A percentile compares a stretch with the other conserved stretches of the same genome.
phyloP scores from a whole-genome alignment of 768 basidiomycete genomes.

The Leccinum aurantiacum region DNA sequence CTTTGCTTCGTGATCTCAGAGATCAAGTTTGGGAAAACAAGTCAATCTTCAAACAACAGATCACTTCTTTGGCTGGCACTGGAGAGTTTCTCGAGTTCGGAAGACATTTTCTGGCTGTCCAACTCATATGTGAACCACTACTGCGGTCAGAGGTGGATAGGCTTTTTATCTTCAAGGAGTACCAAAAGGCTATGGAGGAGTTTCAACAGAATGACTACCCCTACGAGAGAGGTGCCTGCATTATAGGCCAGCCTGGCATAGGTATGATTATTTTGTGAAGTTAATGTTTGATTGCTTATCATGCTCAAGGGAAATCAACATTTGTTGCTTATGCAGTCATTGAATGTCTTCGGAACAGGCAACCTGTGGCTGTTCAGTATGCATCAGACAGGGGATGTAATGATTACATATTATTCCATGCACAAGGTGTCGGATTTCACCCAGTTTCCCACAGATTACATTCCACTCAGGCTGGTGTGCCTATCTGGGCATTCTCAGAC shows the following conservation, averaged over 20 bases:
- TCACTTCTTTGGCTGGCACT: not conserved
- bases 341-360: not conserved
- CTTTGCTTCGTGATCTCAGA: not conserved
- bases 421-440: not conserved
- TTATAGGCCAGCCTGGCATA: not conserved
- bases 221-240: not conserved
- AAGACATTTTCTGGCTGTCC: not conserved
- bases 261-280: not conserved
- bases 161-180: not conserved
- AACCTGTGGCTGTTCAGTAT: not conserved
- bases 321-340: conserved; percentile 1
- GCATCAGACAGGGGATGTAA: not conserved
- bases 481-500: not conserved
- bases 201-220: not conserved
- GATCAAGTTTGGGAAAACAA: not conserved
- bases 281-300: not conserved
- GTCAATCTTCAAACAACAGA: not conserved
- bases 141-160: not conserved
- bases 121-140: not conserved
- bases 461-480: no score
- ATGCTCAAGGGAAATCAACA: not conserved
- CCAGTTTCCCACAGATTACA: no score
- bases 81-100: not conserved
- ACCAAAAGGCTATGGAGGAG: not conserved
- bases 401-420: not conserved